phyloP scores from a whole-genome alignment of 75 land plant genomes.

The Pinus tabuliformis region DNA sequence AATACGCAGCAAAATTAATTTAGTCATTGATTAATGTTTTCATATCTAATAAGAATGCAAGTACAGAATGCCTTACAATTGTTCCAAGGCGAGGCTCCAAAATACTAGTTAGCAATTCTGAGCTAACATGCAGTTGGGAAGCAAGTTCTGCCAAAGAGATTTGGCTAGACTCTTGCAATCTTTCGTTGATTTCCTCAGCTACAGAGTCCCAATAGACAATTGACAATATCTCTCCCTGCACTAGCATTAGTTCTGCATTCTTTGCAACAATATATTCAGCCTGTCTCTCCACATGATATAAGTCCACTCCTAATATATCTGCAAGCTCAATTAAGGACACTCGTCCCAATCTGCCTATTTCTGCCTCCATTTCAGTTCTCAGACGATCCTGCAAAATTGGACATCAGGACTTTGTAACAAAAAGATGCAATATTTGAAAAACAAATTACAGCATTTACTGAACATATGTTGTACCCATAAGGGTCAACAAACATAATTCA shows the following conservation, averaged over 20 bases:
- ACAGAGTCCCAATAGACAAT: conserved; percentile 85
- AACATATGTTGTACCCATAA: not conserved
- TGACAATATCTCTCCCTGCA: conserved; percentile 91
- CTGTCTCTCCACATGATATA: conserved; percentile 88
- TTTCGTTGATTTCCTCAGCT: conserved; percentile 94
- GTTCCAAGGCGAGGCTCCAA: conserved; percentile 85
- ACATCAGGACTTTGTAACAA: not conserved
- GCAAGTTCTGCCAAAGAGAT: conserved; percentile 88
- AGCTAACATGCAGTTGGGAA: conserved; percentile 74
- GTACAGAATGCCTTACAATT: conserved; percentile 36
- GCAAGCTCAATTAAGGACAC: conserved; percentile 88
- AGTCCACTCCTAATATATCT: conserved; percentile 78
- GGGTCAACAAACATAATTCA: not conserved
- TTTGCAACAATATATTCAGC: conserved; percentile 55
- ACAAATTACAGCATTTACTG: not conserved
- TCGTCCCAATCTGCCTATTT: conserved; percentile 62
- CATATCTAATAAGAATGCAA: not conserved
- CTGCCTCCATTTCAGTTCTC: conserved; percentile 65
- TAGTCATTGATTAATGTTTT: not conserved
- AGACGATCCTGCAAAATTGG: conserved; percentile 64
- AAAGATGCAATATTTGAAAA: not conserved
- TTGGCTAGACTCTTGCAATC: conserved; percentile 88
- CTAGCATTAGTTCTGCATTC: conserved; percentile 56
- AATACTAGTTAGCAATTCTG: conserved; percentile 65
- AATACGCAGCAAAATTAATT: not conserved